Conservation (phyloP, 306 rosid genomes). For the Citrullus colocynthis region DNA sequence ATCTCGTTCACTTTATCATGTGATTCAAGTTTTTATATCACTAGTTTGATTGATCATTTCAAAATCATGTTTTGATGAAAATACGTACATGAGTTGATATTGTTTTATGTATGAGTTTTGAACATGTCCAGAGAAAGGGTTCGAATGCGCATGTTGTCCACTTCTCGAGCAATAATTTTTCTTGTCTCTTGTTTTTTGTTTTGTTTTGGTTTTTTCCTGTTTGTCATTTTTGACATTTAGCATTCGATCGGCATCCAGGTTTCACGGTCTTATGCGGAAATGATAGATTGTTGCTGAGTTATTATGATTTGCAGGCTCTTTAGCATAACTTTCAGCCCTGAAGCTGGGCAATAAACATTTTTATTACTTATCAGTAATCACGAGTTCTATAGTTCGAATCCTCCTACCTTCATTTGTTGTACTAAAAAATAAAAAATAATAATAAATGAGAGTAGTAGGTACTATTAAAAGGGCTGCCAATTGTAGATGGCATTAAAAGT, state of each 20-base stretch:
- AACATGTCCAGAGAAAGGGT: neutral
- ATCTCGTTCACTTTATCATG: neutral
- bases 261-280: neutral
- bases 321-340: neutral
- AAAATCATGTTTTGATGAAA: neutral
- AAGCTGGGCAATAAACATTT: neutral
- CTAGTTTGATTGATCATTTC: neutral
- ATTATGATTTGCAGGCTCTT: neutral
- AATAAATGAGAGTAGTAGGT: no score
- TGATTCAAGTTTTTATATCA: neutral
- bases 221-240: neutral
- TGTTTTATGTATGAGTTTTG: neutral
- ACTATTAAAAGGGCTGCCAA: no score
- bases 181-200: no score
- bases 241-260: neutral
- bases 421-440: no score
- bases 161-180: neutral
- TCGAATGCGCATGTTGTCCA: neutral
- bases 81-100: neutral
- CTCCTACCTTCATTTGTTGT: no score
- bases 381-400: no score
- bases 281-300: neutral
- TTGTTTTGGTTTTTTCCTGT: neutral
- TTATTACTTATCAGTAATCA: no score
- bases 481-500: no score